These are phyloP conservation scores for Puccinia novopanici DNA, from an alignment of 1,284 basidiomycete species.

Conservation along the genomic window DNA sequence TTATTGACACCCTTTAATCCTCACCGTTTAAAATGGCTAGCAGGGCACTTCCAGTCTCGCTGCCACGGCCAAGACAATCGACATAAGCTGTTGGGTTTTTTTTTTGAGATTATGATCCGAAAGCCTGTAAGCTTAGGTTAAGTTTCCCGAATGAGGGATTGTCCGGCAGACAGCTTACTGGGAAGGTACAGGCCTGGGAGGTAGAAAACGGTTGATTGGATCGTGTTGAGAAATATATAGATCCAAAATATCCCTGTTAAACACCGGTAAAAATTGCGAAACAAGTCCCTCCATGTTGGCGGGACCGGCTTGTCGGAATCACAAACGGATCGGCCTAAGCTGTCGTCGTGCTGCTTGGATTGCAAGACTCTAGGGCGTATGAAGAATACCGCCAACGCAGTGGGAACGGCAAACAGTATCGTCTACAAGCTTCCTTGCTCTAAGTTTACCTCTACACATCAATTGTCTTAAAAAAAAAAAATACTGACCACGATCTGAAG, in stretches of 20 bases:
- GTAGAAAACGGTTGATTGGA: no score
- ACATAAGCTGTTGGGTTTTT: background rate
- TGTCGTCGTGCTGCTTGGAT: background rate
- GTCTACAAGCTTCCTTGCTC: background rate
- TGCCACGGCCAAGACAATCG: background rate
- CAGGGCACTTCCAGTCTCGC: constrained; percentile 20
- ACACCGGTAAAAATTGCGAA: background rate
- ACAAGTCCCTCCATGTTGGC: background rate
- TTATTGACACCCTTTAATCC: background rate
- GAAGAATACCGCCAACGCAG: background rate
- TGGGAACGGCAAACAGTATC: background rate
- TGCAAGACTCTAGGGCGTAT: background rate
- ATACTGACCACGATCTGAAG: constrained; percentile 20
- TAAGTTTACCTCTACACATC: background rate
- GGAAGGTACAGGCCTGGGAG: constrained; percentile 50
- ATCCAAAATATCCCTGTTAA: constrained; percentile 26
- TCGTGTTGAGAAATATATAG: constrained; percentile 35
- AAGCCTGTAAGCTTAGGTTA: constrained; percentile 5
- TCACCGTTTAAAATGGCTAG: constrained; percentile 16
- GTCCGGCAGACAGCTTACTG: background rate
- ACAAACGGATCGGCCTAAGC: background rate
- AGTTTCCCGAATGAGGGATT: background rate
- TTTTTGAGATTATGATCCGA: background rate
- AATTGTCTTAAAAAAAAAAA: background rate
- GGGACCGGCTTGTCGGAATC: background rate